phyloP scores from a whole-genome alignment of 2,329 filamentous ascomycete species.

The Colletotrichum tropicicola region DNA sequence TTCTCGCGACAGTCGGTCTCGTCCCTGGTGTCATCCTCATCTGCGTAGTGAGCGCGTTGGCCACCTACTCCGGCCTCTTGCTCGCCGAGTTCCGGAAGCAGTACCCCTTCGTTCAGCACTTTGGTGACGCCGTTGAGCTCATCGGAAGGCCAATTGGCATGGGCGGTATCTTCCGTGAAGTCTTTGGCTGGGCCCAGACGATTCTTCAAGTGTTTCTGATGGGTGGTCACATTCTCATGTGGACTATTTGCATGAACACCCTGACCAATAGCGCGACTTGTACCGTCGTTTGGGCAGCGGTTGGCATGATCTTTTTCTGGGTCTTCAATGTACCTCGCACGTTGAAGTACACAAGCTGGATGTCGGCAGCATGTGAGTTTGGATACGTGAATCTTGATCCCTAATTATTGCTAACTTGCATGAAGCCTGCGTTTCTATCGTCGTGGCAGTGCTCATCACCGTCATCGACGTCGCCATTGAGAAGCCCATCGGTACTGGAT shows the following conservation, averaged over 20 bases:
- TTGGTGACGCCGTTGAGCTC: constrained; percentile 72
- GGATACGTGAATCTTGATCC: too few species aligned
- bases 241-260: constrained; percentile 74
- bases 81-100: constrained; percentile 75
- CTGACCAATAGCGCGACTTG: constrained; percentile 68
- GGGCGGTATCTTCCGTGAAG: constrained; percentile 63
- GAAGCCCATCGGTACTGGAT: constrained; percentile 45
- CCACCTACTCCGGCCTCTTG: constrained; percentile 67
- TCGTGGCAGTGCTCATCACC: constrained; percentile 69
- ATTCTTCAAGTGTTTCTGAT: constrained; percentile 74
- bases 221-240: constrained; percentile 73
- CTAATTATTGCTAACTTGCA: background rate
- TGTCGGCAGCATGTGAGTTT: constrained; percentile 63
- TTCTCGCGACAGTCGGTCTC: constrained; percentile 76
- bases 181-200: constrained; percentile 68
- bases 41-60: constrained; percentile 71
- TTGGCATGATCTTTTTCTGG: constrained; percentile 67
- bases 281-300: constrained; percentile 70
- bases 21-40: constrained; percentile 78
- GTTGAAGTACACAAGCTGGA: constrained; percentile 67
- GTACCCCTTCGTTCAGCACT: constrained; percentile 73
- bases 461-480: constrained; percentile 69
- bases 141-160: constrained; percentile 54
- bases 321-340: constrained; percentile 69
- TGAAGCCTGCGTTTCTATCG: constrained; percentile 66